Base-by-base conservation (phyloP, 2,329 filamentous ascomycete species). In the Dichotomopilus funicola region DNA sequence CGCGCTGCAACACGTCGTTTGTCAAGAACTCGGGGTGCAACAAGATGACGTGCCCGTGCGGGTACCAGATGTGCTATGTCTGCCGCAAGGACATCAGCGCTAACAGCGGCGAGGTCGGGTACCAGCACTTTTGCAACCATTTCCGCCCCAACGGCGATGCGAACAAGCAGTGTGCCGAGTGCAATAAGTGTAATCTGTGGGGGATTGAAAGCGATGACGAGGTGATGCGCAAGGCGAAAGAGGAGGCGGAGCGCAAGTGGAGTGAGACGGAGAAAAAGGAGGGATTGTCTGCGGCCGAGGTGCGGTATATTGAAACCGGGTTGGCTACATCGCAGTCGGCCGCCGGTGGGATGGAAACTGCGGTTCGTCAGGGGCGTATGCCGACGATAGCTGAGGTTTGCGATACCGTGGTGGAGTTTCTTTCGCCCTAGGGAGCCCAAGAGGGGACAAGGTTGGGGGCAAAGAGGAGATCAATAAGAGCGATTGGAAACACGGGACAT, bases 11-110 rank as follows among this genome's bases (percentile, higher is more conserved):
- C 63, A 89, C 91, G 8, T 89, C 86, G 12, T 97, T 97, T 69
- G 89, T 99, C 72, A 97, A 97, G 71, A 87, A 85, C 6, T 85
- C 86, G 33, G 94, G 94, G 65, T 99, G 94, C 79, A 99, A 99
- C 76, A 97, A 97, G 73, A 79, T 99, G 42, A 92, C 90, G 5
- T 97, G 94, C 68, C 85, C 91, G 12, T 99, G 94, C 71, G 94
- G 94, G 7, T 97, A 97, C 73, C 87, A 88, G 64, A 97, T 97
- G 92, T 99, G 94, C 70, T 99, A 99, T 67, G 83, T 97, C 47
- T 99, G 94, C 71, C 88, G 94, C 42, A 86, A 86, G 63, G 85
- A 89, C 65, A 82, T 87, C 47, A 75, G 77, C 47, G 75, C 77
- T 47, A 53, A 63, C 34, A 68, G 63, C 11, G 59, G 63, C 38